phyloP scores from a whole-genome alignment of 495 filamentous ascomycete genomes.

The Polyplosphaeria fusca region DNA sequence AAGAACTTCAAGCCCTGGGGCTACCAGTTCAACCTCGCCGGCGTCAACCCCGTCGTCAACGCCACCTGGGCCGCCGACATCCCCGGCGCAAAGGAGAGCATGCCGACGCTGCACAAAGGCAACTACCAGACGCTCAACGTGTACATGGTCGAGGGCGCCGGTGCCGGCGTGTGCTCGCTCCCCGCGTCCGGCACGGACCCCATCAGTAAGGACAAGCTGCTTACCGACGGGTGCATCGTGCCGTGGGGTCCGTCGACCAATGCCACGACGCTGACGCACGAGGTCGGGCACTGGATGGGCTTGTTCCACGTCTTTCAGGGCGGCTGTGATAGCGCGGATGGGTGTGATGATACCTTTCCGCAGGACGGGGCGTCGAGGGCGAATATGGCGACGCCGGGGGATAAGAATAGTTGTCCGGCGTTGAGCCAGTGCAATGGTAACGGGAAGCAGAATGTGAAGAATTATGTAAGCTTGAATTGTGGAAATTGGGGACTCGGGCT shows the following conservation, averaged over 20 bases:
- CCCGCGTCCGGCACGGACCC: neutral
- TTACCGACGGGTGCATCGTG: neutral
- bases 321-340: neutral
- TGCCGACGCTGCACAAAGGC: neutral
- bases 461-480: neutral
- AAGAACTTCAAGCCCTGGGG: neutral
- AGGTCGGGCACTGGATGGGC: neutral
- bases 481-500: too few relatives aligned
- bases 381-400: neutral
- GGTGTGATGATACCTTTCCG: neutral
- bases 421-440: neutral
- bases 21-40: neutral
- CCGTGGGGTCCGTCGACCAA: neutral
- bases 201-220: neutral
- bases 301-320: neutral
- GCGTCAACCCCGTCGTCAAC: neutral
- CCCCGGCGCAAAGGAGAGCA: neutral
- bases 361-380: neutral
- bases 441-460: neutral
- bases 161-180: neutral
- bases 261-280: neutral
- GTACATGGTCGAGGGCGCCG: neutral
- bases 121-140: neutral
- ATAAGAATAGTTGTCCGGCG: neutral
- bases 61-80: neutral